Conservation (phyloP, 2,329 filamentous ascomycete species). For the Fusarium caatingaense region DNA sequence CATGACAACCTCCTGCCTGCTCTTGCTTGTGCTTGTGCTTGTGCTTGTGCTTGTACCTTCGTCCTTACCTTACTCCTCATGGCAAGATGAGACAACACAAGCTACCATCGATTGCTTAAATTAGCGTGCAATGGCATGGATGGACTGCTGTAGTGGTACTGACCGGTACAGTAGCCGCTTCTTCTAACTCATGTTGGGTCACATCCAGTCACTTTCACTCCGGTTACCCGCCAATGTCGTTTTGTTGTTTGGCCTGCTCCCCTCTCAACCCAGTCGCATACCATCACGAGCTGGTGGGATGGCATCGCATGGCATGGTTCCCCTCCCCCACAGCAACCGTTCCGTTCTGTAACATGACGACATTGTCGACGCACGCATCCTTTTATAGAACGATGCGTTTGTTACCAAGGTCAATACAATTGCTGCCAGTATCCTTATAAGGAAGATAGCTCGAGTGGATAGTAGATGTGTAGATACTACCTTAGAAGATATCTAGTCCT, state of each 20-base stretch:
- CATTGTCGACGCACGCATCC: slow-evolving; percentile 39
- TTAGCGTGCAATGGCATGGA: slow-evolving; percentile 4
- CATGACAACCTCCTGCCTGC: slow-evolving; percentile 31
- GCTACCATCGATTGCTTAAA: slow-evolving; percentile 7
- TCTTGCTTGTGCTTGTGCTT: not conserved
- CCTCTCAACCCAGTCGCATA: slow-evolving; percentile 16
- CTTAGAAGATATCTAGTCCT: not conserved
- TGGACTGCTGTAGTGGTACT: not conserved
- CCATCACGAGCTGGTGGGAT: slow-evolving; percentile 11
- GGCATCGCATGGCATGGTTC: slow-evolving; percentile 26
- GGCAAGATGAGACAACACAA: slow-evolving; percentile 1
- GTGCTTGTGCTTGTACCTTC: not conserved
- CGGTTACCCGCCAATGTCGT: slow-evolving; percentile 24
- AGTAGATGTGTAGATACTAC: not conserved
- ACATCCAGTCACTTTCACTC: slow-evolving; percentile 15
- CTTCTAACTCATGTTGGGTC: slow-evolving; percentile 12
- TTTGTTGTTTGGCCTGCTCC: slow-evolving; percentile 5
- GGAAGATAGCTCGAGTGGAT: not conserved
- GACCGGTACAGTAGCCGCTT: slow-evolving; percentile 8
- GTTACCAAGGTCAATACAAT: not conserved
- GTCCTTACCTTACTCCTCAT: not conserved
- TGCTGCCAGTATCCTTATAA: not conserved
- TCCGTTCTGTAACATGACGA: slow-evolving; percentile 43
- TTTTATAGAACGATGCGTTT: slow-evolving; percentile 9
- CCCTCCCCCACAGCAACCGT: slow-evolving; percentile 32